phyloP scores from a whole-genome alignment of 352 stramenopile species.

The Phytophthora macrochlamydospora region DNA sequence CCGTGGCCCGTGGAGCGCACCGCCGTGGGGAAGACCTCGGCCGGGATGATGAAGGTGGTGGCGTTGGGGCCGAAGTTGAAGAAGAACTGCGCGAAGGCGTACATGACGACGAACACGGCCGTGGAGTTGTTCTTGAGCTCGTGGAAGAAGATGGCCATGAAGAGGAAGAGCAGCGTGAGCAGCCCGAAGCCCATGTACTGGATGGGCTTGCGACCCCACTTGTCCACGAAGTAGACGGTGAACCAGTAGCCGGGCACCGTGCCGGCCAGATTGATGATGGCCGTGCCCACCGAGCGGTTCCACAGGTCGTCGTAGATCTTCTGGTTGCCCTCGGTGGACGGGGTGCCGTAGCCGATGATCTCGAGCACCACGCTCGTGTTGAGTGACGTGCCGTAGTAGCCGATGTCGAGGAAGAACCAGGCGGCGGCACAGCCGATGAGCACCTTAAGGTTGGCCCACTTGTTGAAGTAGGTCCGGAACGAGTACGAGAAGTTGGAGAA shows the following conservation, averaged over 20 bases:
- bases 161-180: slow-evolving; percentile 51
- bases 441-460: slow-evolving; percentile 52
- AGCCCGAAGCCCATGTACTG: slow-evolving; percentile 63
- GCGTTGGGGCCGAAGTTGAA: slow-evolving; percentile 77
- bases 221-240: slow-evolving; percentile 61
- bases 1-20: slow-evolving; percentile 84
- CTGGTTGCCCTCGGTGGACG: slow-evolving; percentile 43
- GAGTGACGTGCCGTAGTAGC: slow-evolving; percentile 63
- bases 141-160: slow-evolving; percentile 54
- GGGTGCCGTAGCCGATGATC: slow-evolving; percentile 46
- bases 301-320: slow-evolving; percentile 52
- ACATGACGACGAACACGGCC: slow-evolving; percentile 53
- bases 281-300: slow-evolving; percentile 48
- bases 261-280: slow-evolving; percentile 51
- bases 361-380: slow-evolving; percentile 52
- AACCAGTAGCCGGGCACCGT: slow-evolving; percentile 73
- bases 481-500: slow-evolving; percentile 33
- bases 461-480: slow-evolving; percentile 41
- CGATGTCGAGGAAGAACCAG: slow-evolving; percentile 73
- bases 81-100: slow-evolving; percentile 62
- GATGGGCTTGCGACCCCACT: slow-evolving; percentile 58
- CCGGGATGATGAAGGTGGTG: slow-evolving; percentile 88
- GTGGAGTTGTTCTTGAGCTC: slow-evolving; percentile 42
- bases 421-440: slow-evolving; percentile 49
- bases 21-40: slow-evolving; percentile 84